These are phyloP conservation scores for Arthromyces matolae DNA, from an alignment of 768 basidiomycete genomes.

Conservation along the genomic window DNA sequence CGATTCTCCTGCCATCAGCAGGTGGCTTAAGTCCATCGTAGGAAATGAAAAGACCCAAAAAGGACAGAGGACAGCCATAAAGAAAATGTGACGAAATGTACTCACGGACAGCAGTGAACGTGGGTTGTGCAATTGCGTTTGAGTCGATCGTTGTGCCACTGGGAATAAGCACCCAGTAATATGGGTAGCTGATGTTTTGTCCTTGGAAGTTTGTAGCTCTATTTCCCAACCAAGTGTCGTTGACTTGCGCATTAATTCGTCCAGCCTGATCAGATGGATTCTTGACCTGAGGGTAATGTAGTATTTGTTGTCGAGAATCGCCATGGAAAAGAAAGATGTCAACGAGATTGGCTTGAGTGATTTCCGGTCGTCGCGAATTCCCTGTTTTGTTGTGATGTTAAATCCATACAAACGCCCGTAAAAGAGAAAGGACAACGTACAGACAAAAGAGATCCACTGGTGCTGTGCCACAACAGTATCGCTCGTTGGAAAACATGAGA, in stretches of 20 bases:
- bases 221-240: constrained; percentile 73
- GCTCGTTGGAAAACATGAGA: constrained; percentile 71
- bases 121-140: constrained; percentile 60
- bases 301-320: constrained; percentile 53
- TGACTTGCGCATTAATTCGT: constrained; percentile 47
- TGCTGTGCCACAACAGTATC: constrained; percentile 64
- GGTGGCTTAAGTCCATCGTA: no score
- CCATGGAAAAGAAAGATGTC: constrained; percentile 77
- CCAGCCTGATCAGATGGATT: constrained; percentile 58
- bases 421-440: constrained; percentile 45
- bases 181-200: constrained; percentile 59
- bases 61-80: background rate
- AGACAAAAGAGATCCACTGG: constrained; percentile 73
- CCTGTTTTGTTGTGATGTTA: constrained; percentile 37
- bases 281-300: constrained; percentile 35
- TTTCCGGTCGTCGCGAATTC: constrained; percentile 69
- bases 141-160: constrained; percentile 53
- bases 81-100: constrained; percentile 20
- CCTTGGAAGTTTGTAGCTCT: constrained; percentile 48
- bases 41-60: no score
- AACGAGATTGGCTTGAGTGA: constrained; percentile 59
- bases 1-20: no score
- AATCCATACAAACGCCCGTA: constrained; percentile 8
- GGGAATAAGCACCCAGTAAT: constrained; percentile 75
- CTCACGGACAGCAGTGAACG: constrained; percentile 79